These are phyloP conservation scores for Ceratobasidium sp. DNA, from an alignment of 1,284 basidiomycete genomes.

Conservation along the genomic window DNA sequence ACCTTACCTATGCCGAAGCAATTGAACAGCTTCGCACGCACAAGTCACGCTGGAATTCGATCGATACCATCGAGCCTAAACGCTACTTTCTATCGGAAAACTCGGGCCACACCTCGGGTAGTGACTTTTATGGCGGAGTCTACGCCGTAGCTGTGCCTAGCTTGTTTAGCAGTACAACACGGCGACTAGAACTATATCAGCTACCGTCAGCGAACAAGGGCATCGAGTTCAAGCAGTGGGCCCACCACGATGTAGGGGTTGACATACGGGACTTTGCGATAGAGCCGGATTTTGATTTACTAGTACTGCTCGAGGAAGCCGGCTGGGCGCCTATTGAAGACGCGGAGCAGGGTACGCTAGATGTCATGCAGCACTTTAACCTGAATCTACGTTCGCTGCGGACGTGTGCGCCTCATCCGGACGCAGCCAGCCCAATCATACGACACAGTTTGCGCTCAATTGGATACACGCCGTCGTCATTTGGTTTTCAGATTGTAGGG, in stretches of 20 bases:
- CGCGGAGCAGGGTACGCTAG: background rate
- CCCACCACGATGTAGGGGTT: background rate
- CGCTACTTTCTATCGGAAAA: background rate
- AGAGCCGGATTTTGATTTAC: slow-evolving; percentile 25
- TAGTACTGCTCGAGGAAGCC: background rate
- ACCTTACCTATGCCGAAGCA: background rate
- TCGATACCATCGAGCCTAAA: background rate
- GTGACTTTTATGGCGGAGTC: slow-evolving; percentile 28
- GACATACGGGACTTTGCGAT: slow-evolving; percentile 10
- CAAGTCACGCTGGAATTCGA: background rate
- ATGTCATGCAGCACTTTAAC: background rate
- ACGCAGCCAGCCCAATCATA: background rate
- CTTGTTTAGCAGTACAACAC: background rate
- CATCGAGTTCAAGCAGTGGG: slow-evolving; percentile 17
- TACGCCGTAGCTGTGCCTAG: background rate
- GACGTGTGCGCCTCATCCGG: background rate
- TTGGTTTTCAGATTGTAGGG: slow-evolving; percentile 1
- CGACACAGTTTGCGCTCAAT: background rate
- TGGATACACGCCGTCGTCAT: background rate
- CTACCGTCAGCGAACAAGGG: slow-evolving; percentile 25
- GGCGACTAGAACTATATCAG: slow-evolving; percentile 20
- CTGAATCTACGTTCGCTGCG: background rate
- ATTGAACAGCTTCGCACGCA: background rate
- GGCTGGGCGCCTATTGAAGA: background rate
- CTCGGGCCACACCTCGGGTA: background rate